Percentiles rank a stretch among this genome's conserved stretches.
Evolutionary conservation across 148 eudicot genomes (phyloP).

Genomic region (Heliamphora exappendiculata): DNA sequence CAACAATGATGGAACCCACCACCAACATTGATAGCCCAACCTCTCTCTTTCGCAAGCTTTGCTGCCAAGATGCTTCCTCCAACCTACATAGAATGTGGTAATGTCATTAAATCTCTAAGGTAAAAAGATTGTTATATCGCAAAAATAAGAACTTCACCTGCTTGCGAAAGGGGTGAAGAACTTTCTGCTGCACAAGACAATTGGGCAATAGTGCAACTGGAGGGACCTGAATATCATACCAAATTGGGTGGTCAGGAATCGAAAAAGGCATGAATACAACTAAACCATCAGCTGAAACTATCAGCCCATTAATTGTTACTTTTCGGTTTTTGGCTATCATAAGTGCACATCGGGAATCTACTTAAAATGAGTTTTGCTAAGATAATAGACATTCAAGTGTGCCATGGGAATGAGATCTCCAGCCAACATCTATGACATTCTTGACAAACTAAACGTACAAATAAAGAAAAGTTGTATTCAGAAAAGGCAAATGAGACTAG

Average conservation of each 20-base stretch:
- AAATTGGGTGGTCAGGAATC: background rate
- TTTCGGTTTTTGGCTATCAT: background rate
- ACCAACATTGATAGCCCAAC: conserved; percentile 96
- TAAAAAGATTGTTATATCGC: background rate
- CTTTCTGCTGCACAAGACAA: conserved; percentile 58
- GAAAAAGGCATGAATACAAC: background rate
- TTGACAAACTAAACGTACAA: background rate
- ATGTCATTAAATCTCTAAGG: background rate
- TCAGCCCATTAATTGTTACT: background rate
- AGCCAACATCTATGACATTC: background rate
- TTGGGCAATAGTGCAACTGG: conserved; percentile 84
- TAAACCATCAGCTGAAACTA: conserved; percentile 6
- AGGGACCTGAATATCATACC: conserved; percentile 53
- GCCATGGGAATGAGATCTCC: background rate
- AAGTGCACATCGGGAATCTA: background rate
- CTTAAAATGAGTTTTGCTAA: background rate
- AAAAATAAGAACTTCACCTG: conserved; percentile 40
- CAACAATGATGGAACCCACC: conserved; percentile 98
- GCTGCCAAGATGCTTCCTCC: conserved; percentile 90
- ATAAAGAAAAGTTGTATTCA: background rate
- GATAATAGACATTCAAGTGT: background rate
- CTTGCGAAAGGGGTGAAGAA: conserved; percentile 79
- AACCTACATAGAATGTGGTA: conserved; percentile 35
- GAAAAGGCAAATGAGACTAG: background rate
- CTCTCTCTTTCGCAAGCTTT: conserved; percentile 87